phyloP scores from a whole-genome alignment of 2,329 filamentous ascomycete species.

The Epicoccum sorghinum region DNA sequence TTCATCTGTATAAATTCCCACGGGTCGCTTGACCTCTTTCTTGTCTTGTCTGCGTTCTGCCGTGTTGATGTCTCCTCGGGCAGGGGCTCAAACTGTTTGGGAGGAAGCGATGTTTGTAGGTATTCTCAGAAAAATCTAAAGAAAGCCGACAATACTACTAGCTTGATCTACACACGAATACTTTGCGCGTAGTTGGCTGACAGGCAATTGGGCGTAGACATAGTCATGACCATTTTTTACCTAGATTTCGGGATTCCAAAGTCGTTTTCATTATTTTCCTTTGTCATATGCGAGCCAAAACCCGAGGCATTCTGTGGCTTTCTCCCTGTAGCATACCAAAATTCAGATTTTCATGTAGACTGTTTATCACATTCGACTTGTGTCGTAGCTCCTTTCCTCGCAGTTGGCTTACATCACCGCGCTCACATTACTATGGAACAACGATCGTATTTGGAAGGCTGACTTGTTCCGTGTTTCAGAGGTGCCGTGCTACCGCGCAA shows the following conservation, averaged over 20 bases:
- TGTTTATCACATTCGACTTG: too few species aligned
- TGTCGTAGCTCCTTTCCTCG: too few species aligned
- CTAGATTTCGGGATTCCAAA: not conserved
- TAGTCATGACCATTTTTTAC: conserved; percentile 9
- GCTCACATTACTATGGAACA: too few species aligned
- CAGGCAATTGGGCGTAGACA: conserved; percentile 2
- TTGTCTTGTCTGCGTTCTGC: conserved; percentile 30
- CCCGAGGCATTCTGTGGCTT: conserved; percentile 9
- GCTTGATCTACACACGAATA: conserved; percentile 11
- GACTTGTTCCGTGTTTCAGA: too few species aligned
- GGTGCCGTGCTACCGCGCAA: too few species aligned
- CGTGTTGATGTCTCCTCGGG: conserved; percentile 29
- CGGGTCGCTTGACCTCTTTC: conserved; percentile 34
- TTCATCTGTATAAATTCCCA: conserved; percentile 23
- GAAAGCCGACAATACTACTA: conserved; percentile 17
- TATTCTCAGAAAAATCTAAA: conserved; percentile 13
- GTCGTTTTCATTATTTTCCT: conserved; percentile 12
- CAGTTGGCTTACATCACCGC: too few species aligned
- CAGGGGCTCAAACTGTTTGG: conserved; percentile 24
- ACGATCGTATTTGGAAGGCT: too few species aligned
- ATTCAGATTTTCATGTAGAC: not conserved
- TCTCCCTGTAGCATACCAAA: conserved; percentile 2
- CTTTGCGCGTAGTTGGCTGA: conserved; percentile 7
- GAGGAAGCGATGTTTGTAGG: conserved; percentile 24
- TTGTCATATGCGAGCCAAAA: conserved; percentile 8